Percentiles rank a stretch among this genome's conserved stretches.
These are phyloP conservation scores for Arthrobotrys iridis DNA, from an alignment of 2,329 filamentous ascomycete species.

Conservation along the genomic window DNA sequence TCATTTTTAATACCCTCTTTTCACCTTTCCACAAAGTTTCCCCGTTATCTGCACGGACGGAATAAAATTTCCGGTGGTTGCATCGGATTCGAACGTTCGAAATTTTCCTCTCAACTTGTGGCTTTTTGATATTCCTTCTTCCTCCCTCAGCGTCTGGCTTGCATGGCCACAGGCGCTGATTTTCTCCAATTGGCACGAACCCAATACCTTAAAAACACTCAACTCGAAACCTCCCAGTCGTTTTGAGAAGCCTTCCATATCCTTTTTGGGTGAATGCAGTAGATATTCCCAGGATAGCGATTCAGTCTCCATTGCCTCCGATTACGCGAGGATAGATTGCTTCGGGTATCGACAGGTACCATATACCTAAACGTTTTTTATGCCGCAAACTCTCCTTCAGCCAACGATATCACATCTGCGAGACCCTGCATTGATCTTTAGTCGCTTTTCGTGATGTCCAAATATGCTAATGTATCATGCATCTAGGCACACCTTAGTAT, in stretches of 20 bases:
- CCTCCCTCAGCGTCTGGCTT: conserved; percentile 11
- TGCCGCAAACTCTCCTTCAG: conserved; percentile 39
- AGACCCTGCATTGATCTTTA: conserved; percentile 35
- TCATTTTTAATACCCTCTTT: not conserved
- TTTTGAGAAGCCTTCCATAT: conserved; percentile 3
- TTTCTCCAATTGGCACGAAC: conserved; percentile 2
- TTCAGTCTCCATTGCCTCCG: conserved; percentile 38
- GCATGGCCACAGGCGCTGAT: conserved; percentile 12
- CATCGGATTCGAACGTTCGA: conserved; percentile 3
- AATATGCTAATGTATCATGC: not conserved
- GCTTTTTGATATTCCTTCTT: conserved; percentile 12
- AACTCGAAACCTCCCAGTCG: conserved; percentile 12
- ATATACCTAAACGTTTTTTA: conserved; percentile 3
- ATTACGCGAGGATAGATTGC: conserved; percentile 37
- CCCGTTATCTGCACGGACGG: conserved; percentile 14
- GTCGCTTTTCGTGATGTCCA: not conserved
- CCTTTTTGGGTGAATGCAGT: conserved; percentile 4
- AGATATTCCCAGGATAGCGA: conserved; percentile 9
- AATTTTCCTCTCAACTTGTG: conserved; percentile 14
- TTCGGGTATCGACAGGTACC: conserved; percentile 45
- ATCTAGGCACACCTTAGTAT: not conserved
- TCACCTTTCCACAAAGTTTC: not conserved
- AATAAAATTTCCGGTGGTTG: conserved; percentile 23
- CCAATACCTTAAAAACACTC: not conserved
- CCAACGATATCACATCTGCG: conserved; percentile 43